These are phyloP conservation scores for Pyrenopolyporus hunteri DNA, from an alignment of 495 filamentous ascomycete genomes.

Conservation along the genomic window DNA sequence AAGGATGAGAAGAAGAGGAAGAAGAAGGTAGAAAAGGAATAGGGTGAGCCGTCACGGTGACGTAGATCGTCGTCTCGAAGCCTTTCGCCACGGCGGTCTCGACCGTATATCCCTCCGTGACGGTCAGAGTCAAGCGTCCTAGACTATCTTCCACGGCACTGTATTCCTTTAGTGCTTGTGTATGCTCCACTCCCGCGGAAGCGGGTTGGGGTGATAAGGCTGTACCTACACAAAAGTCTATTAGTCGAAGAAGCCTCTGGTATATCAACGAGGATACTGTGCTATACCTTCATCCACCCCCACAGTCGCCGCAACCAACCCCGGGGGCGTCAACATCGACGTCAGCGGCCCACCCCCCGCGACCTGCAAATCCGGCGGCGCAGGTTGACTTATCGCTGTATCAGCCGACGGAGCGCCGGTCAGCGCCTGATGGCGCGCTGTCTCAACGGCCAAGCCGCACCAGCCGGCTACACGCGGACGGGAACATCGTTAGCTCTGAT, in stretches of 20 bases:
- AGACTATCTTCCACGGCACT: not conserved
- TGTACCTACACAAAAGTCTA: not conserved
- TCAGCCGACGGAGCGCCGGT: not conserved
- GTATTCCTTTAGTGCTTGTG: not conserved
- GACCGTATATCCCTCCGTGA: not conserved
- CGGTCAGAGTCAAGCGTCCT: not conserved
- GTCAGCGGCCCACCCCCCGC: not conserved
- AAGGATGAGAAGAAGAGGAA: not conserved
- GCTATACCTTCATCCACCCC: slow-evolving; percentile 18
- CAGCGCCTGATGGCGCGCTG: not conserved
- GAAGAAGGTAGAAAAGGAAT: not conserved
- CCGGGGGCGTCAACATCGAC: not conserved
- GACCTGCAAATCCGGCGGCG: not conserved
- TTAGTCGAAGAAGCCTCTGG: no score
- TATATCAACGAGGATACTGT: no score
- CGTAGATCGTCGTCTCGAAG: not conserved
- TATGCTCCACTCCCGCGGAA: no score
- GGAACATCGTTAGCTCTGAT: slow-evolving; percentile 3
- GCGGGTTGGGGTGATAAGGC: not conserved
- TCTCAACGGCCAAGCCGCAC: slow-evolving; percentile 13
- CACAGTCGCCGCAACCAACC: not conserved
- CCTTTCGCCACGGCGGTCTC: not conserved
- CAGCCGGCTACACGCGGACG: slow-evolving; percentile 15
- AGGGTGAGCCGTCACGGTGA: slow-evolving; percentile 3
- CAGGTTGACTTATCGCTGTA: not conserved